Base-by-base conservation (phyloP, 768 basidiomycete genomes). In the Suillus alpinus region DNA sequence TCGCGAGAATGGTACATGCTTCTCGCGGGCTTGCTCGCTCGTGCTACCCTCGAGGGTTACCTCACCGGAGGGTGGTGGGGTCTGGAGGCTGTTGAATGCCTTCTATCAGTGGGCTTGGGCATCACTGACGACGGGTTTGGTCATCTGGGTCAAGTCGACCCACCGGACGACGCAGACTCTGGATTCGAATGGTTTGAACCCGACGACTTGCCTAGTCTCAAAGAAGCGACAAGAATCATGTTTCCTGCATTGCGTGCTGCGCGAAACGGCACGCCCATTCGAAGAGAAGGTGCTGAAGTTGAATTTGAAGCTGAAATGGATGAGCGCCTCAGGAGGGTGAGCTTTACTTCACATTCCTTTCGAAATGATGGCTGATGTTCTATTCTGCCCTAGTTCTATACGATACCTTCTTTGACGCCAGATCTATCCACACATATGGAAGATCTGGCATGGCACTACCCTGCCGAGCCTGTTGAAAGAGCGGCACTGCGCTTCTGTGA, bases 41-140 rank as follows among this genome's bases (percentile, higher is more conserved):
- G 92, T n/a, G 91, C 91, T 0, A 89, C 86, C 20, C 74, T 95
- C 56, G 92, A 95, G 68, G 93, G 93, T 0, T 95, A 94, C 68
- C 79, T 94, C 49, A 86, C 86, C 1, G 88, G 86, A 10, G 88
- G 89, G 0, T 95, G 93, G 93, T 81, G 80, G 32, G 92, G 93
- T 0, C 75, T 83, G 1, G 82, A 86, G 41, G 85, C 87, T 6
- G 81, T 86, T 10, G 87, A 91, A 66, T 84, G 88, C 61, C 73
- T 95, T 59, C 73, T 94, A 52, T 85, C 87, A 2, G 82, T 94
- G 26, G 93, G 92, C 1, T 73, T 89, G 47, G 84, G 86, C 8
- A 73, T 81, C 23, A 71, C 71, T 32, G 69, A 72, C 3, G 62
- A 69, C 34, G 37, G 44, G 36, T 43, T 57, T 50, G n/a, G 49